Evolutionary conservation across 129 eudicot species (phyloP).

Genomic region (Lonicera japonica): DNA sequence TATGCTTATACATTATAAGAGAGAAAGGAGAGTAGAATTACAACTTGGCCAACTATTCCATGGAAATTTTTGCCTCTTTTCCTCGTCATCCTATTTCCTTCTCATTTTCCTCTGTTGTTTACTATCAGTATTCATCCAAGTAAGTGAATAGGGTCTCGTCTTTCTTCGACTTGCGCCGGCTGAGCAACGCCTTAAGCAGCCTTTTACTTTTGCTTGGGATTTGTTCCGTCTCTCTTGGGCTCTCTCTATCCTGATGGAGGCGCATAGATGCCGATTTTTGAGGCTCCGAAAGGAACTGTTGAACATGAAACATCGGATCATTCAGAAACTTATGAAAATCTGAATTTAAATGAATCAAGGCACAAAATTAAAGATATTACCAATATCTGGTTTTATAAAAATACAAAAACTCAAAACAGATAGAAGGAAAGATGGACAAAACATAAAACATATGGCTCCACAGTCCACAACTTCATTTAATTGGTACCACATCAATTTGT

Average conservation of each 20-base stretch:
- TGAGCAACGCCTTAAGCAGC: constrained; percentile 86
- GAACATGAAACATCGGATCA: neutral
- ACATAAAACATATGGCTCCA: too few relatives aligned
- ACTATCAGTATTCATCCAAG: constrained; percentile 77
- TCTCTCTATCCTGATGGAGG: constrained; percentile 37
- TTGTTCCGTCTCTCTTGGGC: constrained; percentile 42
- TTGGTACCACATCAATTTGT: too few relatives aligned
- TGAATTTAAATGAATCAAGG: too few relatives aligned
- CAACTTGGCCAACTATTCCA: constrained; percentile 16
- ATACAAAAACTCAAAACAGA: too few relatives aligned
- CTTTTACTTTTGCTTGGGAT: constrained; percentile 88
- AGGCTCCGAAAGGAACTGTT: constrained; percentile 41
- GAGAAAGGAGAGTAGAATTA: neutral
- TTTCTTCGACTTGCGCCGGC: constrained; percentile 78
- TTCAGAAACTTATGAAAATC: too few relatives aligned
- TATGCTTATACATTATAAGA: too few relatives aligned
- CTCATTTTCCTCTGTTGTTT: neutral
- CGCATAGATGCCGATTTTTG: constrained; percentile 75
- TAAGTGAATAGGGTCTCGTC: constrained; percentile 79
- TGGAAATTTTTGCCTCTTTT: neutral
- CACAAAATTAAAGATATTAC: too few relatives aligned
- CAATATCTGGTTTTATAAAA: too few relatives aligned
- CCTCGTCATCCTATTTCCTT: neutral
- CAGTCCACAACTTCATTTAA: too few relatives aligned
- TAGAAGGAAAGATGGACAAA: too few relatives aligned